Base-by-base conservation (phyloP, 441 rosid genomes). In the Mallotus japonicus region DNA sequence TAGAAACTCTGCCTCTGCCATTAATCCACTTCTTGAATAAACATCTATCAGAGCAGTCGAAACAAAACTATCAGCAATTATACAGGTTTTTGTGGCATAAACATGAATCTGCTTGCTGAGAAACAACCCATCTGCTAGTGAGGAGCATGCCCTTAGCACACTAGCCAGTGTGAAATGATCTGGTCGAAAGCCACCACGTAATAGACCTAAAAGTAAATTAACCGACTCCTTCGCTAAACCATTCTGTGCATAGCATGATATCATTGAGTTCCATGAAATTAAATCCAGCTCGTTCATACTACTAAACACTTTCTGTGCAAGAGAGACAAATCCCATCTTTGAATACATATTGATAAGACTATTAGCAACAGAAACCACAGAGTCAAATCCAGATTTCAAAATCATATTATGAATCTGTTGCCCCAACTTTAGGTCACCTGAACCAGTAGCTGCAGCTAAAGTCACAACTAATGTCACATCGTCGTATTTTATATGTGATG, bases 221-320 rank as follows among this genome's bases (percentile, higher is more conserved):
- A 75, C 58, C 0, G 84, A 69, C 67, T 78, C 75, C 62, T 61
- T 40, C 55, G 61, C 75, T 40, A 77, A 69, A 62, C 75, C 46
- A 69, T 67, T 81, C 67, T 65, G 75, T 5, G 71, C 65, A 70
- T 37, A 81, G 54, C 82, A 44, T n/a, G 84, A 81, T 75, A 81
- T 78, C 70, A 81, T 75, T 2, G 84, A 81, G 64, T 78, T 81
- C 82, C 84, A 81, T 40, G 84, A 78, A 60, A 81, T 75, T 58
- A 81, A 78, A 81, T 81, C 82, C 62, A 75, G 1, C 49, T 78
- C 79, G 16, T 75, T 56, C 81, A 81, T 75, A 42, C 47, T n/a
- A 10, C 51, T 54, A 75, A 72, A 81, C 49, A 73, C 73, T 56
- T 72, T 64, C 19, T 65, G 47, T 34, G 81, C 67, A 51, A 65